phyloP scores from a whole-genome alignment of 2,329 filamentous ascomycete genomes.

The Lizonia empirigonia region DNA sequence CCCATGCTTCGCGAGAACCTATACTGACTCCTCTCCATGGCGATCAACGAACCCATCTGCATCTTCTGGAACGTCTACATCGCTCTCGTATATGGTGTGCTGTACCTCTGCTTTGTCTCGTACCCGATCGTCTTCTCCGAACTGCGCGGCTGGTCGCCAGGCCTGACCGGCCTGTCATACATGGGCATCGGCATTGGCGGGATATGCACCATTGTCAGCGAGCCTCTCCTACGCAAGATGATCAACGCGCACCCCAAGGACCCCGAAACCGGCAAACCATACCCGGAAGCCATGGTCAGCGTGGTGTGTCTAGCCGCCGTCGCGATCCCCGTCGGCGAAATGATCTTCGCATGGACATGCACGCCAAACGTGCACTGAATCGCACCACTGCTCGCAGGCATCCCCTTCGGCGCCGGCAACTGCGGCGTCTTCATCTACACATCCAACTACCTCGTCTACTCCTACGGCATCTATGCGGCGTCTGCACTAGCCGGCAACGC shows the following conservation, averaged over 20 bases:
- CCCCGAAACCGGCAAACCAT: conserved; percentile 72
- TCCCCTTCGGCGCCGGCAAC: conserved; percentile 80
- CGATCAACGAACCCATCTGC: conserved; percentile 83
- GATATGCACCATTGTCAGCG: conserved; percentile 56
- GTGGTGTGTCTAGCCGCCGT: conserved; percentile 80
- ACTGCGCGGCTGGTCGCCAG: conserved; percentile 76
- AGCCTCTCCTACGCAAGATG: conserved; percentile 74
- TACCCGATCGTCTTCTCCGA: conserved; percentile 84
- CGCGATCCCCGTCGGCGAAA: conserved; percentile 75
- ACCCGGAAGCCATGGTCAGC: conserved; percentile 80
- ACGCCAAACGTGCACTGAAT: conserved; percentile 84
- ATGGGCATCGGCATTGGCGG: conserved; percentile 69
- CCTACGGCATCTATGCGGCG: conserved; percentile 82
- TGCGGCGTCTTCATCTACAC: conserved; percentile 81
- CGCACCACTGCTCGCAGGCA: conserved; percentile 75
- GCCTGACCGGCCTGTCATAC: conserved; percentile 77
- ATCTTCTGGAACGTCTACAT: conserved; percentile 76
- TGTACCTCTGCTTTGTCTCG: conserved; percentile 89
- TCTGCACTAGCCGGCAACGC: conserved; percentile 81
- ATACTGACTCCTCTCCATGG: conserved; percentile 76
- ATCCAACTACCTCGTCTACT: conserved; percentile 77
- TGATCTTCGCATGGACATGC: conserved; percentile 77
- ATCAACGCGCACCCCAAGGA: conserved; percentile 79
- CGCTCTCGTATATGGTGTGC: conserved; percentile 79
- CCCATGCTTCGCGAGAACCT: conserved; percentile 76